Evolutionary conservation across 1,284 basidiomycete genomes (phyloP).

Genomic region (Heliocybe sulcata): DNA sequence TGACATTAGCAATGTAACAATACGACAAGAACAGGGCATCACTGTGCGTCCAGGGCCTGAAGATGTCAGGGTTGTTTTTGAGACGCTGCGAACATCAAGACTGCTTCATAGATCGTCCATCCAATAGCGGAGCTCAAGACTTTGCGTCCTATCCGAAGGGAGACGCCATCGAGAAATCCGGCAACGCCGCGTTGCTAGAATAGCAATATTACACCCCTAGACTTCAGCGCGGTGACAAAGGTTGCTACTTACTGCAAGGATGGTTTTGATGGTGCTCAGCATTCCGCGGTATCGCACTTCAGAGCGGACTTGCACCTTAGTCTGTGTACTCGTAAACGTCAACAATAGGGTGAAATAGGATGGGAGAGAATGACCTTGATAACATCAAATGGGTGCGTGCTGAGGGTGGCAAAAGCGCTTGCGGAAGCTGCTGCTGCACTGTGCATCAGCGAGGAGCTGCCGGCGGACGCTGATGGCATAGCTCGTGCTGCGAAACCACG

Average conservation of each 20-base stretch:
- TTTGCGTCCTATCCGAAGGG: conserved; percentile 80
- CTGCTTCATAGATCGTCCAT: conserved; percentile 88
- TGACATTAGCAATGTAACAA: not conserved
- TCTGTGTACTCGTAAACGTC: conserved; percentile 34
- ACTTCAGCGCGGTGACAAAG: no score
- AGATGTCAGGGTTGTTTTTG: not conserved
- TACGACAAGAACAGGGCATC: not conserved
- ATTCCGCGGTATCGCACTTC: conserved; percentile 70
- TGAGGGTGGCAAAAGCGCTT: conserved; percentile 73
- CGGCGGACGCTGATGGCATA: conserved; percentile 30
- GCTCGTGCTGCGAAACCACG: conserved; percentile 15
- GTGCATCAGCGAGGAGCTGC: conserved; percentile 42
- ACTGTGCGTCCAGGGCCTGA: not conserved
- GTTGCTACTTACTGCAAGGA: conserved; percentile 52
- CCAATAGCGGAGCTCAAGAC: conserved; percentile 87
- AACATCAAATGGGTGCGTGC: conserved; percentile 88
- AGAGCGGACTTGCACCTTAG: conserved; percentile 81
- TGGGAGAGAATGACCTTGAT: conserved; percentile 54
- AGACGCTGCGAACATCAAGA: conserved; percentile 37
- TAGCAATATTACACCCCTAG: no score
- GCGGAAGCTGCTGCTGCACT: conserved; percentile 65
- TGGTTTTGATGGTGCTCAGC: conserved; percentile 50
- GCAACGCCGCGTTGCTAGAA: conserved; percentile 70
- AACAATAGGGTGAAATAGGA: not conserved
- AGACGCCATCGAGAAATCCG: conserved; percentile 85